Evolutionary conservation across 2,329 filamentous ascomycete species (phyloP).

Genomic region (Calonectria crousiana): DNA sequence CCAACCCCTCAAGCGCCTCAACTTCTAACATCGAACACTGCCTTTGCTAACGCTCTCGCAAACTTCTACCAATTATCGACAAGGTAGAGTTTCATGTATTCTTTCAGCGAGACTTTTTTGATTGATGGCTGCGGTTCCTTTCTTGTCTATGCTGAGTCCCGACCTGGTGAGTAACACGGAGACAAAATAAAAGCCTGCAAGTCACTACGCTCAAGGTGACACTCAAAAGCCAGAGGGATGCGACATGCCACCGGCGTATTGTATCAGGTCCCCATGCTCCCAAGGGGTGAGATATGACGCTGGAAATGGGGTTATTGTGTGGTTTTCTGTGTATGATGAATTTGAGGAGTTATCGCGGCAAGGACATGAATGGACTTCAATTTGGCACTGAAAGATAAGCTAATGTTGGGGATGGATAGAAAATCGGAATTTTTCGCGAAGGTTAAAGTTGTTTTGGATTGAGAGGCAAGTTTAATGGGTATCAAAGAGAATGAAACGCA

Average conservation of each 20-base stretch:
- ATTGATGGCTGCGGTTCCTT: not conserved
- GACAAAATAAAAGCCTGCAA: not conserved
- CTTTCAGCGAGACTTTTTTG: not conserved
- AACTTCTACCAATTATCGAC: not conserved
- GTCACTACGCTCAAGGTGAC: not conserved
- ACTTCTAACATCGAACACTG: not conserved
- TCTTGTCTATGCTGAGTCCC: not conserved
- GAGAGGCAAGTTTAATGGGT: too few species aligned
- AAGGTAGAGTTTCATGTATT: not conserved
- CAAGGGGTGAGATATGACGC: not conserved
- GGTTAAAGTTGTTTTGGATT: not conserved
- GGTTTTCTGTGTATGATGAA: not conserved
- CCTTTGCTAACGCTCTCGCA: not conserved
- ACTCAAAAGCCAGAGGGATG: not conserved
- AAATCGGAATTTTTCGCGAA: not conserved
- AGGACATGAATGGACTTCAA: not conserved
- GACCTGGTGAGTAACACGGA: not conserved
- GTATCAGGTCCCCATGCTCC: not conserved
- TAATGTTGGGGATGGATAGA: not conserved
- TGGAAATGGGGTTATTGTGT: not conserved
- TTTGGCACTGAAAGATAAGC: not conserved
- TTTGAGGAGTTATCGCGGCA: not conserved
- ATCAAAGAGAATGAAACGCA: too few species aligned
- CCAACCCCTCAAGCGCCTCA: not conserved
- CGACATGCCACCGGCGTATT: fast-evolving